Percentiles rank a stretch among this genome's conserved stretches.
Evolutionary conservation across 352 stramenopile genomes (phyloP).

Genomic region (Phytopythium kandeliae): DNA sequence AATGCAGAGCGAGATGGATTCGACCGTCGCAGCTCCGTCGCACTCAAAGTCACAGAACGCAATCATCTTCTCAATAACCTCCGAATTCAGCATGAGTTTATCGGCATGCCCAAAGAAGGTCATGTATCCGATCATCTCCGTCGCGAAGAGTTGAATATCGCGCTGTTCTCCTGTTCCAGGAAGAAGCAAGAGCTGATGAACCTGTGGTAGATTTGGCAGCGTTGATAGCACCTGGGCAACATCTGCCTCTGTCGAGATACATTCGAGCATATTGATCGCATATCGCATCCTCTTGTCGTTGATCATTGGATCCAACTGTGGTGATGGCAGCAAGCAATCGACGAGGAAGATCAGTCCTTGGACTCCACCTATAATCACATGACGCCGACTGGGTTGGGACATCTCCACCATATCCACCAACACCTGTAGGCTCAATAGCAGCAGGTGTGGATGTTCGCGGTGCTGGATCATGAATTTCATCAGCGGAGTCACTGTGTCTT

Average conservation of each 20-base stretch:
- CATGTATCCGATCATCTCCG: conserved; percentile 63
- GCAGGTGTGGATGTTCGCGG: conserved; percentile 14
- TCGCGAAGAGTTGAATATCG: conserved; percentile 52
- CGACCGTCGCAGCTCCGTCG: conserved; percentile 22
- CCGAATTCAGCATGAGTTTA: conserved; percentile 22
- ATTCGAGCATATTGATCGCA: conserved; percentile 42
- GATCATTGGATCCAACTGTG: background rate
- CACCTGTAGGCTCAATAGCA: conserved; percentile 32
- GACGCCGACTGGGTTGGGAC: conserved; percentile 31
- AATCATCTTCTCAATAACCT: conserved; percentile 31
- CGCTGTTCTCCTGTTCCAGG: conserved; percentile 13
- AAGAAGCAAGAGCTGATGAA: conserved; percentile 28
- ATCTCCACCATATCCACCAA: conserved; percentile 49
- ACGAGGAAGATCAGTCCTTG: conserved; percentile 2
- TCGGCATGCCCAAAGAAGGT: conserved; percentile 41
- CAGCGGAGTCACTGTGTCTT: conserved; percentile 44
- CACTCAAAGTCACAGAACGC: conserved; percentile 30
- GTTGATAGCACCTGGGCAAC: conserved; percentile 24
- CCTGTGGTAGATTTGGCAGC: conserved; percentile 22
- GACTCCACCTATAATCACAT: conserved; percentile 22
- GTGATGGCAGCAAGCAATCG: conserved; percentile 3
- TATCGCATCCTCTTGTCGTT: conserved; percentile 15
- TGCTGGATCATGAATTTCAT: conserved; percentile 32
- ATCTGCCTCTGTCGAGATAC: conserved; percentile 48
- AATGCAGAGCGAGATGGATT: conserved; percentile 26